Evolutionary conservation across 495 filamentous ascomycete species (phyloP).

Genomic region (Cercophora samala): DNA sequence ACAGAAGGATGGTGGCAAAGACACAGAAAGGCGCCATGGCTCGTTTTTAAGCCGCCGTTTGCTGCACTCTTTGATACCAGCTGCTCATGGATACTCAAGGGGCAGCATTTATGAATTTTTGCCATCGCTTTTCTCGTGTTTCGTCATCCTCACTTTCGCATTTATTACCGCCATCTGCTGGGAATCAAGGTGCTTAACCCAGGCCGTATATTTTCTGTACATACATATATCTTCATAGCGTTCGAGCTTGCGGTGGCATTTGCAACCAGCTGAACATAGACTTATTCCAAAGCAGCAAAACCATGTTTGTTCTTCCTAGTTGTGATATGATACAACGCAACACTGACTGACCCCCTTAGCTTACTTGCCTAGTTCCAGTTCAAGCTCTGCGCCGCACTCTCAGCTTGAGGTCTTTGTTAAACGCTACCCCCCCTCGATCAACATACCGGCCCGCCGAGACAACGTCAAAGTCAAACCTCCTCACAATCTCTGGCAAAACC

Average conservation of each 20-base stretch:
- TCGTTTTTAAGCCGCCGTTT: slow-evolving; percentile 29
- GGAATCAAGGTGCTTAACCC: neutral
- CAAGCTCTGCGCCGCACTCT: neutral
- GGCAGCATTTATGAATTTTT: neutral
- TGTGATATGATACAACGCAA: too few species aligned
- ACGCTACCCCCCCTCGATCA: slow-evolving; percentile 13
- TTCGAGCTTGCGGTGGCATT: neutral
- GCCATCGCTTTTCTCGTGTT: neutral
- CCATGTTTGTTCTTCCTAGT: neutral
- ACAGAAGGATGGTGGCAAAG: slow-evolving; percentile 51
- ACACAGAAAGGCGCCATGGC: slow-evolving; percentile 34
- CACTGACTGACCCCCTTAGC: too few species aligned
- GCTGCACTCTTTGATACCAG: slow-evolving; percentile 3
- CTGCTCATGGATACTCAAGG: neutral
- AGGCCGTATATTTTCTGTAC: neutral
- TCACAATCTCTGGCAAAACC: slow-evolving; percentile 57
- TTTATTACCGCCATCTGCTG: neutral
- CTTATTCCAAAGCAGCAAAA: neutral
- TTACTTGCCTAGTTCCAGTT: too few species aligned
- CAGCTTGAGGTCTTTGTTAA: neutral
- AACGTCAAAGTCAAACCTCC: slow-evolving; percentile 46
- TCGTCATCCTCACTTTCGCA: neutral
- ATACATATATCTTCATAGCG: neutral
- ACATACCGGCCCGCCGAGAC: slow-evolving; percentile 16
- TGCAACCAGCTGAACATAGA: slow-evolving; percentile 1